Percentiles rank a stretch among this genome's conserved stretches.
Conservation (phyloP, 164 flowering plant species). For the Santalum album region DNA sequence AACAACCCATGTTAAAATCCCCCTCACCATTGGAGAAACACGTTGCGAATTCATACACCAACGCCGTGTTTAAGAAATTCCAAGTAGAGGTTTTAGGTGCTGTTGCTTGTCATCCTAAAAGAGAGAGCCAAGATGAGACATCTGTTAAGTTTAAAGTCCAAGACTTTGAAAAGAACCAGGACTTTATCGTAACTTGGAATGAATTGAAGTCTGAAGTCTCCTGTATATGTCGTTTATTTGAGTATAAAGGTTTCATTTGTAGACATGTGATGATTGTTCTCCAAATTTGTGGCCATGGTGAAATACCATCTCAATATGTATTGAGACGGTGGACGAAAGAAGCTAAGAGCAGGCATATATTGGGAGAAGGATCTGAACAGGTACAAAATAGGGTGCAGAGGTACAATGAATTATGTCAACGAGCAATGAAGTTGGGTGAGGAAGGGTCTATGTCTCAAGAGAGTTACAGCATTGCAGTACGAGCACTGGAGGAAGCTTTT, state of each 20-base stretch:
- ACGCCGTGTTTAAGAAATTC: conserved; percentile 1
- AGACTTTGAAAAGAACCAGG: conserved; percentile 1
- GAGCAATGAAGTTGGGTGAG: conserved; percentile 1
- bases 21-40: conserved; percentile 5
- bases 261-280: conserved; percentile 4
- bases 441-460: conserved; percentile 2
- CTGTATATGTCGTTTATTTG: conserved; percentile 1
- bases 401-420: conserved; percentile 2
- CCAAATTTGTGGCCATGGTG: conserved; percentile 2
- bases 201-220: neutral
- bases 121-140: conserved; percentile 1
- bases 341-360: neutral
- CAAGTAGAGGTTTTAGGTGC: conserved; percentile 3
- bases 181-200: conserved; percentile 1
- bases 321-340: conserved; percentile 4
- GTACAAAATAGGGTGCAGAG: conserved; percentile 3
- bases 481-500: conserved; percentile 1
- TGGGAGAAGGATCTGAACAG: neutral
- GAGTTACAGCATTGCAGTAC: neutral
- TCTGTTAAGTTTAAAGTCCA: neutral
- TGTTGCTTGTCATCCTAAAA: conserved; percentile 3
- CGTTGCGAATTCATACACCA: neutral
- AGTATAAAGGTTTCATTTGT: neutral
- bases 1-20: neutral
- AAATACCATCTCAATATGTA: conserved; percentile 1